Conservation (phyloP, 192 early-diverging fungal genomes). For the Gonapodya prolifera region DNA sequence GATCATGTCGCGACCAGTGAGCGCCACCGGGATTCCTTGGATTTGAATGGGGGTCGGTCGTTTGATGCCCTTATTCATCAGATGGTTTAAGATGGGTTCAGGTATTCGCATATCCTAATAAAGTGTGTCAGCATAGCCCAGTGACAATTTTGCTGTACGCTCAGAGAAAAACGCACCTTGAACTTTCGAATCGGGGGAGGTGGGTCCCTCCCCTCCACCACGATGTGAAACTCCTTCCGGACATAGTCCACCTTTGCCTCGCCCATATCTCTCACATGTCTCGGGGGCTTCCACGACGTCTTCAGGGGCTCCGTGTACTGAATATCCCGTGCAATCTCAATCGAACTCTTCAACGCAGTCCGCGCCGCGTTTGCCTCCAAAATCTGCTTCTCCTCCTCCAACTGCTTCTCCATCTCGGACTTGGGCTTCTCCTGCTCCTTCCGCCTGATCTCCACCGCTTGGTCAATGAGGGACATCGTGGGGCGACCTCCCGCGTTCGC, state of each 20-base stretch:
- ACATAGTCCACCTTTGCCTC: conserved; percentile 34
- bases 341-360: conserved; percentile 70
- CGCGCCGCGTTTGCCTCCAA: conserved; percentile 64
- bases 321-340: conserved; percentile 76
- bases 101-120: conserved; percentile 74
- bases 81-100: conserved; percentile 56
- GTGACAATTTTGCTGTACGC: neutral
- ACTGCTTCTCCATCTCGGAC: conserved; percentile 62
- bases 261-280: conserved; percentile 47
- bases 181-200: conserved; percentile 78
- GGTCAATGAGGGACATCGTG: conserved; percentile 67
- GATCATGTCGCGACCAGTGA: conserved; percentile 93
- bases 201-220: conserved; percentile 72
- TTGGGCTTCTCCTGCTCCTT: conserved; percentile 38
- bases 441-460: conserved; percentile 61
- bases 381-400: conserved; percentile 74
- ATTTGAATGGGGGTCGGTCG: conserved; percentile 93
- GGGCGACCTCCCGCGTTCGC: conserved; percentile 42
- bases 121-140: neutral
- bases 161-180: conserved; percentile 17
- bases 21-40: conserved; percentile 84
- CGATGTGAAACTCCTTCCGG: conserved; percentile 77
- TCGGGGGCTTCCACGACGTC: conserved; percentile 72
- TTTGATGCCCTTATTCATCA: conserved; percentile 64
- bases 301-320: conserved; percentile 76